Percentiles rank a stretch among this genome's conserved stretches.
phyloP scores from a whole-genome alignment of 495 filamentous ascomycete genomes.

The Oleoguttula mirabilis region DNA sequence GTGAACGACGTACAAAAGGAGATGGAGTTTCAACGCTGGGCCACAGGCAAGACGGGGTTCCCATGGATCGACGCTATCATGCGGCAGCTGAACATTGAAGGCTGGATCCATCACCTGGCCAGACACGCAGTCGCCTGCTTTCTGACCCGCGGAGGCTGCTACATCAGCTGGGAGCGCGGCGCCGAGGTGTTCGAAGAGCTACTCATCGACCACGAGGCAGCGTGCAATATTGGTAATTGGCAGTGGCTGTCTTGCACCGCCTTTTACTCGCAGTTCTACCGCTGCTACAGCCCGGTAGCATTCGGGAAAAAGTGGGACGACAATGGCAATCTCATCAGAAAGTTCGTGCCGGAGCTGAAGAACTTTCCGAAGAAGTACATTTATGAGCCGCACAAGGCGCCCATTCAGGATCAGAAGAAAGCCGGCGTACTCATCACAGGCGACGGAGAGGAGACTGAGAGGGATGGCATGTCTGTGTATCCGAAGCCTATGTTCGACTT shows the following conservation, averaged over 20 bases:
- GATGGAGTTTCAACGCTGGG: constrained; percentile 53
- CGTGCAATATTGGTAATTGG: constrained; percentile 61
- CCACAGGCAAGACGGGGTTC: constrained; percentile 51
- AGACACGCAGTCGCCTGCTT: constrained; percentile 63
- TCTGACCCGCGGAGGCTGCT: constrained; percentile 59
- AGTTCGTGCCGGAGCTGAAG: constrained; percentile 51
- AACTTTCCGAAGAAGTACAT: constrained; percentile 52
- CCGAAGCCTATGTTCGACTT: constrained; percentile 68
- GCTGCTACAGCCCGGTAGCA: constrained; percentile 52
- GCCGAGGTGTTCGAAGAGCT: constrained; percentile 63
- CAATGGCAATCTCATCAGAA: constrained; percentile 45
- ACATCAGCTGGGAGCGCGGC: constrained; percentile 60
- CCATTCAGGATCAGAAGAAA: constrained; percentile 45
- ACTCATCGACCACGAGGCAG: constrained; percentile 58
- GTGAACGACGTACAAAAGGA: constrained; percentile 46
- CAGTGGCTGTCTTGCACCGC: constrained; percentile 65
- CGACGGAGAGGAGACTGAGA: constrained; percentile 31
- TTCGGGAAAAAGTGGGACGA: constrained; percentile 59
- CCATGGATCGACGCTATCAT: constrained; percentile 66
- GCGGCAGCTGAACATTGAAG: constrained; percentile 55
- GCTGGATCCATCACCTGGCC: constrained; percentile 65
- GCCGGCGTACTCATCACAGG: constrained; percentile 46
- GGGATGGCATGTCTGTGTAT: constrained; percentile 35
- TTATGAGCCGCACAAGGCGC: constrained; percentile 63
- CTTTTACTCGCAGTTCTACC: constrained; percentile 53